Percentiles rank a stretch among this genome's conserved stretches.
phyloP scores from a whole-genome alignment of 192 early-diverging fungal species.

The Lobosporangium transversale region DNA sequence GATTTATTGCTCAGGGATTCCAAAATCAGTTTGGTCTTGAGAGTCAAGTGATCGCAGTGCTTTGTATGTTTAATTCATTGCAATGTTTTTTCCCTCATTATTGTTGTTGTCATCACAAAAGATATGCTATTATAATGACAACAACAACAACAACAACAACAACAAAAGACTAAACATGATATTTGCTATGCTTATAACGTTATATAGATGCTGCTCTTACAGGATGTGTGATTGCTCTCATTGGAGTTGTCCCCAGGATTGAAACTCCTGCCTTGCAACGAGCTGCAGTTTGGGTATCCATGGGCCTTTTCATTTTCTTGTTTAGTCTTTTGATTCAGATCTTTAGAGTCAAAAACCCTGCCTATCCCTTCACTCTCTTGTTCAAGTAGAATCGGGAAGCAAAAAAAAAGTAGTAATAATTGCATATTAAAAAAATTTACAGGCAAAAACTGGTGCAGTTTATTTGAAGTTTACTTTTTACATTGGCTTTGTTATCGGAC shows the following conservation, averaged over 20 bases:
- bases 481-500: too few species aligned
- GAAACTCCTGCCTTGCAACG: conserved; percentile 66
- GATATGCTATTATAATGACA: background rate
- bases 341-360: conserved; percentile 78
- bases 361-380: conserved; percentile 75
- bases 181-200: background rate
- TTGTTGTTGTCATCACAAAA: background rate
- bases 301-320: conserved; percentile 74
- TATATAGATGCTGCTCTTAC: conserved; percentile 67
- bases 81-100: background rate
- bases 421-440: too few species aligned
- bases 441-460: too few species aligned
- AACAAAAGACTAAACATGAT: too few species aligned
- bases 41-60: conserved; percentile 73
- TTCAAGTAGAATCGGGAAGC: conserved; percentile 25
- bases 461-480: too few species aligned
- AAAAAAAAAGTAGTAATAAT: too few species aligned
- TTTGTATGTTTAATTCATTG: conserved; percentile 64
- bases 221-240: conserved; percentile 64
- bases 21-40: conserved; percentile 78
- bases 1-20: conserved; percentile 75
- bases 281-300: conserved; percentile 69
- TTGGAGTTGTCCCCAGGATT: conserved; percentile 64
- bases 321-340: conserved; percentile 72
- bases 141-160: too few species aligned